Evolutionary conservation across 768 basidiomycete species (phyloP).

Genomic region (Termitomyces sp.): DNA sequence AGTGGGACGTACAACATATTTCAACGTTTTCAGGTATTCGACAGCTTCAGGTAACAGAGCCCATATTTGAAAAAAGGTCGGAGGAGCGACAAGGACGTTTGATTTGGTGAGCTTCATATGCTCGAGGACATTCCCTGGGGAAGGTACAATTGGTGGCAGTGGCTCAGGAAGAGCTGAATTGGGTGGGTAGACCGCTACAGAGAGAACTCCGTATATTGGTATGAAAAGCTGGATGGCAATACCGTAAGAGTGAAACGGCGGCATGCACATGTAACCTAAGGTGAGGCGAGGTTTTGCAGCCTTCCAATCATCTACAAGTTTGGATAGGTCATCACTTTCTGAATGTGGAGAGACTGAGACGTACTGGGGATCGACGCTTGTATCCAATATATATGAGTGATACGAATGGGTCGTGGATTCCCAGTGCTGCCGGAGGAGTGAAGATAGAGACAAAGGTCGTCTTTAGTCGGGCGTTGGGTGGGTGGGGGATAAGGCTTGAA

Average conservation of each 20-base stretch:
- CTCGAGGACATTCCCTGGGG: slow-evolving; percentile 36
- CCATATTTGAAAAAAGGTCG: slow-evolving; percentile 38
- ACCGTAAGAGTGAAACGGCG: slow-evolving; percentile 38
- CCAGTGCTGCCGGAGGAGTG: slow-evolving; percentile 41
- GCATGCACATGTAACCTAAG: slow-evolving; percentile 18
- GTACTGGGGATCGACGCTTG: slow-evolving; percentile 22
- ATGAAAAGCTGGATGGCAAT: slow-evolving; percentile 24
- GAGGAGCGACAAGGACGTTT: slow-evolving; percentile 30
- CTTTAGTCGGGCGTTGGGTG: slow-evolving; percentile 4
- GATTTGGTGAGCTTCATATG: slow-evolving; percentile 24
- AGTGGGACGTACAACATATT: slow-evolving; percentile 8
- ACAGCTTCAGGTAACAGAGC: slow-evolving; percentile 22
- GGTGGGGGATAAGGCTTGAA: slow-evolving; percentile 11
- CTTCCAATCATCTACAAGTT: background rate
- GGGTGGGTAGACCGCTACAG: slow-evolving; percentile 32
- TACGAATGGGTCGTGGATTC: slow-evolving; percentile 35
- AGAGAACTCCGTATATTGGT: slow-evolving; percentile 21
- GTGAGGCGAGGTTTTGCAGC: background rate
- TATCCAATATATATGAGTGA: slow-evolving; percentile 19
- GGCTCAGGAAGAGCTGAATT: slow-evolving; percentile 14
- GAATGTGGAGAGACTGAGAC: background rate
- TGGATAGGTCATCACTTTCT: background rate
- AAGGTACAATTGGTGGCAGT: slow-evolving; percentile 31
- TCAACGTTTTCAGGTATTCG: slow-evolving; percentile 6
- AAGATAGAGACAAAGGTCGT: slow-evolving; percentile 24